phyloP scores from a whole-genome alignment of 495 filamentous ascomycete genomes.

The Trypethelium eluteriae region DNA sequence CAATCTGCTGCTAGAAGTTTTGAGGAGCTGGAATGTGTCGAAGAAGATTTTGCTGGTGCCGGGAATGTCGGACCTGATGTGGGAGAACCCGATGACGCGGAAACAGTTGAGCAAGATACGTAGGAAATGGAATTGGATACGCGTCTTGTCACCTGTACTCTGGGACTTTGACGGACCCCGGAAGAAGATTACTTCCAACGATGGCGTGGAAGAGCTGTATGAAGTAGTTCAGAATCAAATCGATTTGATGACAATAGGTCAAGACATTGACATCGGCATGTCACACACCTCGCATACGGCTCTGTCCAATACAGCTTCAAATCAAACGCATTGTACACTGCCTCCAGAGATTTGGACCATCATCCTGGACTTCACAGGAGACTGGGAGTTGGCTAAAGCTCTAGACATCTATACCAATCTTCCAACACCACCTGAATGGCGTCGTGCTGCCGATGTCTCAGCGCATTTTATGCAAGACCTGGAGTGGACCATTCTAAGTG shows the following conservation, averaged over 20 bases:
- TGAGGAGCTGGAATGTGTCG: constrained; percentile 74
- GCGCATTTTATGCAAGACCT: constrained; percentile 48
- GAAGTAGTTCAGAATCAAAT: constrained; percentile 55
- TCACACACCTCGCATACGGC: constrained; percentile 37
- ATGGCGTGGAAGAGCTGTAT: constrained; percentile 23
- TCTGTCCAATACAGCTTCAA: constrained; percentile 18
- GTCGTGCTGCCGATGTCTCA: constrained; percentile 40
- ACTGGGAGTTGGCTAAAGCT: constrained; percentile 82
- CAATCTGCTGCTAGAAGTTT: constrained; percentile 61
- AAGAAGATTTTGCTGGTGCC: constrained; percentile 78
- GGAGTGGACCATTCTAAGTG: constrained; percentile 73
- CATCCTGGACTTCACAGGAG: constrained; percentile 71
- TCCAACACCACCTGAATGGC: constrained; percentile 65
- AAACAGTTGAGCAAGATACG: constrained; percentile 73
- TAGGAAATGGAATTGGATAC: constrained; percentile 74
- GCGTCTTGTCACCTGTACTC: constrained; percentile 60
- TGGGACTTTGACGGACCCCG: constrained; percentile 58
- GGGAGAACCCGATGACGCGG: constrained; percentile 78
- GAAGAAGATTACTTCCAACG: constrained; percentile 44
- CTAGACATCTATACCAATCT: constrained; percentile 73
- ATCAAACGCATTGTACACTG: constrained; percentile 32
- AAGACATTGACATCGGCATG: constrained; percentile 44
- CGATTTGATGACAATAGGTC: constrained; percentile 53
- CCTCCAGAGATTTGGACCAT: constrained; percentile 85
- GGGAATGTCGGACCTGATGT: constrained; percentile 73